phyloP scores from a whole-genome alignment of 1,284 basidiomycete species.

The Rhodotorula glutinis region DNA sequence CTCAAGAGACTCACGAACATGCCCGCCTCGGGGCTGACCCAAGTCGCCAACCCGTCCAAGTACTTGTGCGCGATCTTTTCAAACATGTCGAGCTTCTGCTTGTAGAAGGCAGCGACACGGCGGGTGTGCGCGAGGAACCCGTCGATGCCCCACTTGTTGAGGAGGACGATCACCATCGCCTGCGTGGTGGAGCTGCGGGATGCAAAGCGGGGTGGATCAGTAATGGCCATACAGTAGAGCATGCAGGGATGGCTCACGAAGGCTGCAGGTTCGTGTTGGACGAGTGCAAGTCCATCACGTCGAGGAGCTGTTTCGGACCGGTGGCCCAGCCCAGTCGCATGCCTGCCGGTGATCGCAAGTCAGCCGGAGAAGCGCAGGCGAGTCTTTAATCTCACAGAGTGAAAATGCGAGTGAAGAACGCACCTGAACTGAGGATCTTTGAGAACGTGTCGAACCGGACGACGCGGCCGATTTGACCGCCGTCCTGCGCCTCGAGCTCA shows the following conservation, averaged over 20 bases:
- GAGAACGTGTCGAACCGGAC: slow-evolving; percentile 82
- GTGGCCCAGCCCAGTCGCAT: slow-evolving; percentile 69
- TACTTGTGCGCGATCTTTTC: slow-evolving; percentile 70
- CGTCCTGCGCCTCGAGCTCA: slow-evolving; percentile 59
- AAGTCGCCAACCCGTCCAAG: slow-evolving; percentile 72
- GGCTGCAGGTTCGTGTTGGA: slow-evolving; percentile 73
- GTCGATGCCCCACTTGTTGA: slow-evolving; percentile 64
- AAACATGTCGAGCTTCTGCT: slow-evolving; percentile 72
- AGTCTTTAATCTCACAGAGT: not conserved
- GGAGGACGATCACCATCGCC: slow-evolving; percentile 65
- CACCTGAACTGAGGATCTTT: slow-evolving; percentile 77
- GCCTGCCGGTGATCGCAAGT: slow-evolving; percentile 26
- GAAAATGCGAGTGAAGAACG: slow-evolving; percentile 27
- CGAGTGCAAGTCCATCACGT: slow-evolving; percentile 68
- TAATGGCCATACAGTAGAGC: too few species aligned
- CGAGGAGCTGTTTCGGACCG: slow-evolving; percentile 69
- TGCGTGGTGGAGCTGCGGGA: slow-evolving; percentile 66
- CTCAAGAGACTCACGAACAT: slow-evolving; percentile 48
- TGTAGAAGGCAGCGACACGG: slow-evolving; percentile 71
- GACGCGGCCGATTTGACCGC: slow-evolving; percentile 60
- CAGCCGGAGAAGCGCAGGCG: not conserved
- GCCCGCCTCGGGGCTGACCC: slow-evolving; percentile 80
- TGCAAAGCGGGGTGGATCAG: not conserved
- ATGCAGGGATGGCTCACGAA: slow-evolving; percentile 20
- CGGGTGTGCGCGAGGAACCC: slow-evolving; percentile 73